Evolutionary conservation across 176 grass and related monocot genomes (phyloP), one percentile per base, ranked within the genome.

Genomic region (Echinochloa phyllopogon): DNA sequence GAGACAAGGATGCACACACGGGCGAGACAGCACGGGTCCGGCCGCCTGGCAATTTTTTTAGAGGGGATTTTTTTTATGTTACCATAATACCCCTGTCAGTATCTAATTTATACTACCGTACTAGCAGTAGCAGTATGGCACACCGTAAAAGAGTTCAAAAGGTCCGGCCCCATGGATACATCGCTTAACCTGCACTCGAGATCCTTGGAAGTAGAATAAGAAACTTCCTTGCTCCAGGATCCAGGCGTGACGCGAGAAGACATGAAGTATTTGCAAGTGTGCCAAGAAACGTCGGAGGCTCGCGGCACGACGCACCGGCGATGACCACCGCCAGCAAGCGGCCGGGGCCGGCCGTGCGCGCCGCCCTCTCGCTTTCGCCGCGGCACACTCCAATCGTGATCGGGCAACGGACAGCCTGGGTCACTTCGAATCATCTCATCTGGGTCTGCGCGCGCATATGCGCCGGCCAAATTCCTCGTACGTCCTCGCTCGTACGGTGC

Each of bases 251-350:
- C 45, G 15, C 18, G 24, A 24, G 24, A 47, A 42, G 73, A 60
- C 82, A 81, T 52, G 70, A 70, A 63, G 52, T 85, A 85, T 76
- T 70, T 4, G 77, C 77, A 81, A 20, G 70, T 55, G 33, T 36
- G 14, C 24, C 5, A 81, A 76, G 76, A 58, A 80, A 85, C 10
- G 42, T 37, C 3, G 60, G 18, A 81, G 55, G n/a, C 76, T 25
- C 76, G 27, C 41, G 20, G 1, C 42, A 38, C 76, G 45, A 75
- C 43, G 60, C 49, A 39, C 12, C 41, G 58, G 75, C 57, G 69
- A 41, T 47, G 61, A 15, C 62, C 38, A 39, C 61, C 56, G 15
- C 6, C 65, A 57, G 16, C 49, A n/a, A 33, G 23, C 67, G 72
- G 67, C 44, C 44, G 20, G n/a, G n/a, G n/a, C 69, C 21, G 50